Conservation (phyloP, 129 eudicot species). For the Lactuca saligna region DNA sequence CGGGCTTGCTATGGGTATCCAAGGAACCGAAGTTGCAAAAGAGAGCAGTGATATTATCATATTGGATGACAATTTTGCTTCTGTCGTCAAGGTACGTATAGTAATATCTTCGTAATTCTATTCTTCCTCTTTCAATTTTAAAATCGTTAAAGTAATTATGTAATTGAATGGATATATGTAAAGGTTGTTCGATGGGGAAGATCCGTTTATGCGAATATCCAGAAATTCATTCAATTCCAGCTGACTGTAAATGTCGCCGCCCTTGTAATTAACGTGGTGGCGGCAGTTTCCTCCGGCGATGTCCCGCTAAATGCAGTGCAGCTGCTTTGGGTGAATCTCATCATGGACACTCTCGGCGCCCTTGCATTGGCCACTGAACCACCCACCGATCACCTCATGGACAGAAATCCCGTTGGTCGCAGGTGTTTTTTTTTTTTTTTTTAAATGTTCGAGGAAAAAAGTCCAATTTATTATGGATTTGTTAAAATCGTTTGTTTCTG, state of each 20-base stretch:
- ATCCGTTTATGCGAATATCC: conserved; percentile 86
- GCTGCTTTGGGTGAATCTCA: conserved; percentile 99
- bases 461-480: too few species aligned
- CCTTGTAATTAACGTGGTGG: conserved; percentile 81
- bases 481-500: background rate
- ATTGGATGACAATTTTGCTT: conserved; percentile 85
- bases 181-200: conserved; percentile 92
- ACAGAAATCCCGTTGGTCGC: conserved; percentile 87
- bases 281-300: conserved; percentile 80
- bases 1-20: conserved; percentile 97
- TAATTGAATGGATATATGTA: too few species aligned
- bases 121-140: background rate
- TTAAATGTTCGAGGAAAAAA: too few species aligned
- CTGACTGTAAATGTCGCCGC: conserved; percentile 88
- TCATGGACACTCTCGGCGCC: conserved; percentile 98
- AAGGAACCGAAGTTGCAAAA: conserved; percentile 95
- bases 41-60: conserved; percentile 93
- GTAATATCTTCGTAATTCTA: background rate
- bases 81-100: conserved; percentile 70
- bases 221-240: conserved; percentile 90
- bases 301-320: conserved; percentile 95
- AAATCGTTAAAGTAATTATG: too few species aligned
- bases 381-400: conserved; percentile 96
- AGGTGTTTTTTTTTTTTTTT: conserved; percentile 36
- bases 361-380: conserved; percentile 98